Conservation (phyloP, 2,329 filamentous ascomycete species). For the Elsinoe batatas region DNA sequence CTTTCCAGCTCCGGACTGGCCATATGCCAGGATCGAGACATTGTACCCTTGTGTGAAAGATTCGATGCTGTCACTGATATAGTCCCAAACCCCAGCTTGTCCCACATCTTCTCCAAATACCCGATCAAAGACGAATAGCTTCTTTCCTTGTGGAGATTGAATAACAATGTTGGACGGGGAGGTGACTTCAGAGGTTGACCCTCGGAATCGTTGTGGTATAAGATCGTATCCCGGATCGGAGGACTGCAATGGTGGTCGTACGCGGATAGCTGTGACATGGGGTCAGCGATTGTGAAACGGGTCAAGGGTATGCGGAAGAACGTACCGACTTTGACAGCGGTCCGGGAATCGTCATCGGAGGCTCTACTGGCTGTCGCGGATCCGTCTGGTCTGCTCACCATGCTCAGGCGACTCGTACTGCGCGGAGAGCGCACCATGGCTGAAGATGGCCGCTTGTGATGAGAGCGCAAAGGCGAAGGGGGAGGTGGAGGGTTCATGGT, state of each 20-base stretch:
- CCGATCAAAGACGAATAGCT: constrained; percentile 92
- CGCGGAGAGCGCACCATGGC: constrained; percentile 13
- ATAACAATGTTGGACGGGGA: constrained; percentile 77
- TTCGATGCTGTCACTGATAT: constrained; percentile 77
- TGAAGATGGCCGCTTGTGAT: constrained; percentile 8
- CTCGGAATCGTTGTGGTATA: constrained; percentile 90
- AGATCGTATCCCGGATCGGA: constrained; percentile 88
- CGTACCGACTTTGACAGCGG: constrained; percentile 93
- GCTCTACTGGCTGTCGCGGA: constrained; percentile 50
- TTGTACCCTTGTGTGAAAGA: constrained; percentile 96
- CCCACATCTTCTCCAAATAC: constrained; percentile 76
- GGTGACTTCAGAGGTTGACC: constrained; percentile 81
- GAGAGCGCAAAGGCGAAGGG: constrained; percentile 6
- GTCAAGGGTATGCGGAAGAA: constrained; percentile 26
- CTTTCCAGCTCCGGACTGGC: constrained; percentile 94
- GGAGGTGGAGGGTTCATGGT: constrained; percentile 11
- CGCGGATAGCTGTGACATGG: constrained; percentile 62
- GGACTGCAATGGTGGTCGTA: constrained; percentile 74
- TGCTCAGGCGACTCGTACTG: constrained; percentile 78
- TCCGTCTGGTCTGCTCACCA: constrained; percentile 44
- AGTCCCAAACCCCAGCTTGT: constrained; percentile 91
- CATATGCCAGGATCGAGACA: constrained; percentile 92
- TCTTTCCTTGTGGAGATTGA: constrained; percentile 83
- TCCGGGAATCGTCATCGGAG: constrained; percentile 82
- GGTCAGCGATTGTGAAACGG: constrained; percentile 11